These are phyloP conservation scores for Arthrobotrys sinensis DNA, from an alignment of 2,329 filamentous ascomycete species.

Conservation along the genomic window DNA sequence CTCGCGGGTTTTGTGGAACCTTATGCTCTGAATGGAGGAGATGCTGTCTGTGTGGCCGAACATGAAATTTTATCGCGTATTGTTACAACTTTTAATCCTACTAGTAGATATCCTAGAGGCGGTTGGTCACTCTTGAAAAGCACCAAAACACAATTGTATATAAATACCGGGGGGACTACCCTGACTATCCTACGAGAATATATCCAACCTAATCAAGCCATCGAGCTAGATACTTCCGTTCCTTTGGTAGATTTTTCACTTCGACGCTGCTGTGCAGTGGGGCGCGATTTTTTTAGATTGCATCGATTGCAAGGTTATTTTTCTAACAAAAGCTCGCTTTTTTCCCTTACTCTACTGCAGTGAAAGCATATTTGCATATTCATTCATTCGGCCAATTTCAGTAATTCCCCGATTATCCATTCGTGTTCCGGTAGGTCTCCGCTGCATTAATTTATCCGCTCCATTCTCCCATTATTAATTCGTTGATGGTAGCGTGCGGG, in stretches of 20 bases:
- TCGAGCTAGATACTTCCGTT: conserved; percentile 20
- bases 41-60: conserved; percentile 10
- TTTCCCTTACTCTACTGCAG: conserved; percentile 13
- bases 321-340: conserved; percentile 27
- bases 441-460: not conserved
- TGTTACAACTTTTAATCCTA: conserved; percentile 19
- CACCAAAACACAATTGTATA: conserved; percentile 15
- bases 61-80: conserved; percentile 37
- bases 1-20: conserved; percentile 22
- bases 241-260: conserved; percentile 33
- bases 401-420: conserved; percentile 14
- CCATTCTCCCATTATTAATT: conserved; percentile 18
- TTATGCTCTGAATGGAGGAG: conserved; percentile 36
- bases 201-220: conserved; percentile 29
- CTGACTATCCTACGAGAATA: conserved; percentile 14
- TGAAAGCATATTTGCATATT: conserved; percentile 31
- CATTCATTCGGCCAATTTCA: conserved; percentile 32
- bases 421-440: conserved; percentile 34
- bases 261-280: conserved; percentile 44
- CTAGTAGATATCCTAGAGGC: conserved; percentile 16
- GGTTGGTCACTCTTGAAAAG: not conserved
- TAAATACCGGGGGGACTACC: conserved; percentile 14
- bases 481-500: conserved; percentile 31
- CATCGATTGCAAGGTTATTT: conserved; percentile 49
- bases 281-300: conserved; percentile 25